phyloP scores from a whole-genome alignment of 2,329 filamentous ascomycete genomes.

The Plenodomus lindquistii region DNA sequence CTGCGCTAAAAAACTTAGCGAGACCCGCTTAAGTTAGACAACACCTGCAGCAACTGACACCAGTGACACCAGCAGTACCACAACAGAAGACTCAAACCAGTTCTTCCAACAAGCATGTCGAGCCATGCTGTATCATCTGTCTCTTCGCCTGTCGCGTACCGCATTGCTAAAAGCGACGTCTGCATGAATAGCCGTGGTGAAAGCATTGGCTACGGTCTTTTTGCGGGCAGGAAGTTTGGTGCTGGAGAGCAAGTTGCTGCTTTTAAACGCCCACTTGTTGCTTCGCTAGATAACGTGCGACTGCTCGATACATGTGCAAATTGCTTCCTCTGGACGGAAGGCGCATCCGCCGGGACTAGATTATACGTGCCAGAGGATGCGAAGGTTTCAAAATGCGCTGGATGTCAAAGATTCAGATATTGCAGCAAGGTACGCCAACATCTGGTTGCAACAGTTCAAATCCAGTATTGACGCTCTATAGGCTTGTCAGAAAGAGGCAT shows the following conservation, averaged over 20 bases:
- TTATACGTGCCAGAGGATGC: slow-evolving; percentile 38
- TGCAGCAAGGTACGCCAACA: slow-evolving; percentile 58
- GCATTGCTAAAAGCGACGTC: slow-evolving; percentile 25
- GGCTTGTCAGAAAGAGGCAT: slow-evolving; percentile 63
- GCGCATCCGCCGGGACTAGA: slow-evolving; percentile 34
- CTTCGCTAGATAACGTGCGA: slow-evolving; percentile 57
- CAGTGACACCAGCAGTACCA: not conserved
- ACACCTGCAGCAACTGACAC: not conserved
- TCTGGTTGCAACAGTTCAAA: not conserved
- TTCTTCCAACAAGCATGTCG: not conserved
- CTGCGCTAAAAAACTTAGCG: too few species aligned
- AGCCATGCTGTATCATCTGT: not conserved
- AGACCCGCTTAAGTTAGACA: too few species aligned
- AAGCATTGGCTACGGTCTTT: slow-evolving; percentile 57
- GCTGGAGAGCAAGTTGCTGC: slow-evolving; percentile 55
- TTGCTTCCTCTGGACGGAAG: slow-evolving; percentile 55
- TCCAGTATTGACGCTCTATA: slow-evolving; percentile 30
- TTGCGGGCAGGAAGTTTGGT: slow-evolving; percentile 54
- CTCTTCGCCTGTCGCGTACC: slow-evolving; percentile 14
- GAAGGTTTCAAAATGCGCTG: slow-evolving; percentile 58
- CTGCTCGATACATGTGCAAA: slow-evolving; percentile 60
- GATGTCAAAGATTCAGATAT: slow-evolving; percentile 62
- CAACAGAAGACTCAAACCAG: too few species aligned
- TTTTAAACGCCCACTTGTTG: slow-evolving; percentile 57
- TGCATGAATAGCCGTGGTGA: slow-evolving; percentile 25